Percentiles rank a stretch among this genome's conserved stretches.
phyloP scores from a whole-genome alignment of 1,284 basidiomycete species.

The Rhodotorula sp. region DNA sequence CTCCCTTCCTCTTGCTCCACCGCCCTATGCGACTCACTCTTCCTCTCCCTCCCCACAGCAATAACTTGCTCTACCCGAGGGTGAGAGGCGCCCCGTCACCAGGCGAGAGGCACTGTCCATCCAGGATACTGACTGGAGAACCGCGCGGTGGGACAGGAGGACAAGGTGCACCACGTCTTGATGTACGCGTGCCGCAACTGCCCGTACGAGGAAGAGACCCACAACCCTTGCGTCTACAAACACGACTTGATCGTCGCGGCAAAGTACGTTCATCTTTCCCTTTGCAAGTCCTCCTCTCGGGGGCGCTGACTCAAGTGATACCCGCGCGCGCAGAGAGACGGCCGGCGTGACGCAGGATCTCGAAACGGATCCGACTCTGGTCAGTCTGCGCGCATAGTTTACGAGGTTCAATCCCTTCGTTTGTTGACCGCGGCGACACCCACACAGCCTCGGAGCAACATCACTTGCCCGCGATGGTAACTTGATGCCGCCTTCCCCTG shows the following conservation, averaged over 20 bases:
- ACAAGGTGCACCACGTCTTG: conserved; percentile 79
- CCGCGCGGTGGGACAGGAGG: conserved; percentile 61
- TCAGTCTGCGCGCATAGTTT: conserved; percentile 48
- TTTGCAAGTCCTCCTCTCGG: not conserved
- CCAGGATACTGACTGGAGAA: not conserved
- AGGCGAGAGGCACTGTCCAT: too few relatives aligned
- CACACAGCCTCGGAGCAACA: conserved; percentile 48
- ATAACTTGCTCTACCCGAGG: conserved; percentile 80
- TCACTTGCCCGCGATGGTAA: conserved; percentile 52
- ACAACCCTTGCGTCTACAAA: conserved; percentile 85
- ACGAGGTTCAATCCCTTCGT: too few relatives aligned
- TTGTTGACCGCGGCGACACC: too few relatives aligned
- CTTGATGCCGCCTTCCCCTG: too few relatives aligned
- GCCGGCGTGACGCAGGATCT: conserved; percentile 87
- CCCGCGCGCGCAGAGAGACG: conserved; percentile 66
- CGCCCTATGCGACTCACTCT: not conserved
- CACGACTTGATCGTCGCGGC: conserved; percentile 92
- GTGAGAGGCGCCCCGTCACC: conserved; percentile 45
- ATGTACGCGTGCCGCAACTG: conserved; percentile 94
- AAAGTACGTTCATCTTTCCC: conserved; percentile 58
- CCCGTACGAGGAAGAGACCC: conserved; percentile 77
- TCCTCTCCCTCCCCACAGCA: conserved; percentile 3
- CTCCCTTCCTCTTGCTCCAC: not conserved
- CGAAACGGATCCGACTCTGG: conserved; percentile 86
- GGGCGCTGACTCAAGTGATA: not conserved